Evolutionary conservation across 2,329 filamentous ascomycete genomes (phyloP).

Genomic region (Delphinella strobiligena): DNA sequence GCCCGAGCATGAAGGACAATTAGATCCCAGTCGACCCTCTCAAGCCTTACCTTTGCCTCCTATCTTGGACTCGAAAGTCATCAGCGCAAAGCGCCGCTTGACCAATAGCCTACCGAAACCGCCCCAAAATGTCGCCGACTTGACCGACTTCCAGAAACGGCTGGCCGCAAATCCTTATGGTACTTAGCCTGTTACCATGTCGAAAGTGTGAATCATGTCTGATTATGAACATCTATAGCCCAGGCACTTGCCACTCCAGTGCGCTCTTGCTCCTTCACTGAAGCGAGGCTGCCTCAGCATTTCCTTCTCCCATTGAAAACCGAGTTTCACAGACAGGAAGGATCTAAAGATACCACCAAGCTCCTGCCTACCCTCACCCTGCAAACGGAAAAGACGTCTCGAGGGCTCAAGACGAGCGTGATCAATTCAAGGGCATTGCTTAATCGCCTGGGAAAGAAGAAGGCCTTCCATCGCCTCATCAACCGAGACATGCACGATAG

Average conservation of each 20-base stretch:
- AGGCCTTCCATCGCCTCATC: slow-evolving; percentile 8
- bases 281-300: slow-evolving; percentile 40
- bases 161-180: slow-evolving; percentile 54
- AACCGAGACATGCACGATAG: slow-evolving; percentile 9
- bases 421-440: slow-evolving; percentile 10
- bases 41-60: slow-evolving; percentile 5
- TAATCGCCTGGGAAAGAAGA: slow-evolving; percentile 28
- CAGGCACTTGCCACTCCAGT: slow-evolving; percentile 49
- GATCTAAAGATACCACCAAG: slow-evolving; percentile 28
- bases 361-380: slow-evolving; percentile 38
- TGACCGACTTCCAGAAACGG: slow-evolving; percentile 43
- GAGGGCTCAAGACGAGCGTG: slow-evolving; percentile 12
- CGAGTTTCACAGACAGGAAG: slow-evolving; percentile 19
- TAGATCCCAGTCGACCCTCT: no score
- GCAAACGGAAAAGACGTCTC: not conserved
- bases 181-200: slow-evolving; percentile 19
- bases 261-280: slow-evolving; percentile 43
- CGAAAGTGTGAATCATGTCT: not conserved
- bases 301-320: slow-evolving; percentile 53
- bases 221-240: slow-evolving; percentile 30
- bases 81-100: slow-evolving; percentile 13
- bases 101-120: slow-evolving; percentile 28
- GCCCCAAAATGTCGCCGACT: slow-evolving; percentile 27
- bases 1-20: no score
- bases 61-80: slow-evolving; percentile 3